phyloP scores from a whole-genome alignment of 1,284 basidiomycete species.

The Ustilago curta region DNA sequence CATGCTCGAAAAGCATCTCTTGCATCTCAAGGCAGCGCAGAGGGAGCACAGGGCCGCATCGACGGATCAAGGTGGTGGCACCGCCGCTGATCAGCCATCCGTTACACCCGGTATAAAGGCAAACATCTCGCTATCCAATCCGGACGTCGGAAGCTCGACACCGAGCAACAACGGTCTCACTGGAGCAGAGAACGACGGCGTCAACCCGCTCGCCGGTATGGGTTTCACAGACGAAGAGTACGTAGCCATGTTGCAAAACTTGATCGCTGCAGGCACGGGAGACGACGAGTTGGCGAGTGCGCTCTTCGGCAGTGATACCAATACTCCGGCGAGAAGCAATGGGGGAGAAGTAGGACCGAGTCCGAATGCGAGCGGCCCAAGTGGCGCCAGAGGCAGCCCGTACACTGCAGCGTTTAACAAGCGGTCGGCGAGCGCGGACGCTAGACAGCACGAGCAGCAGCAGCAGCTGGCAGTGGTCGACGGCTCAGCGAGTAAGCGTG shows the following conservation, averaged over 20 bases:
- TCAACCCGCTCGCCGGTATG: constrained; percentile 62
- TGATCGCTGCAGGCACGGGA: constrained; percentile 58
- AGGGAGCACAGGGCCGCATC: constrained; percentile 19
- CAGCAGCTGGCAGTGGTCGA: background rate
- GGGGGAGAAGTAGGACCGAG: background rate
- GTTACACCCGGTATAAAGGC: background rate
- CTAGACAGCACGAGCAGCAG: background rate
- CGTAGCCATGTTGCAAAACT: constrained; percentile 63
- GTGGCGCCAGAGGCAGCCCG: no score
- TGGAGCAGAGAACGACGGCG: constrained; percentile 21
- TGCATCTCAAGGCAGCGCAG: constrained; percentile 90
- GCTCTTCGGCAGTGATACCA: constrained; percentile 1
- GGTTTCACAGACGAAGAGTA: constrained; percentile 66
- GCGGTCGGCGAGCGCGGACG: no score
- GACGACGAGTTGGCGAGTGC: constrained; percentile 35
- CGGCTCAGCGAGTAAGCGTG: background rate
- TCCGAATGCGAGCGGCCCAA: background rate
- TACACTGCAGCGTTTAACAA: no score
- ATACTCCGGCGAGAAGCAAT: background rate
- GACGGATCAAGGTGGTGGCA: constrained; percentile 10
- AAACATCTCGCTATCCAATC: background rate
- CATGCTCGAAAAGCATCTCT: constrained; percentile 96
- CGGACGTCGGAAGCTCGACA: background rate
- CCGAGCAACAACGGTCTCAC: constrained; percentile 4
- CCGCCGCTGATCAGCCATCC: background rate